phyloP scores from a whole-genome alignment of 192 early-diverging fungal genomes.

The Chytriomyces confervae region DNA sequence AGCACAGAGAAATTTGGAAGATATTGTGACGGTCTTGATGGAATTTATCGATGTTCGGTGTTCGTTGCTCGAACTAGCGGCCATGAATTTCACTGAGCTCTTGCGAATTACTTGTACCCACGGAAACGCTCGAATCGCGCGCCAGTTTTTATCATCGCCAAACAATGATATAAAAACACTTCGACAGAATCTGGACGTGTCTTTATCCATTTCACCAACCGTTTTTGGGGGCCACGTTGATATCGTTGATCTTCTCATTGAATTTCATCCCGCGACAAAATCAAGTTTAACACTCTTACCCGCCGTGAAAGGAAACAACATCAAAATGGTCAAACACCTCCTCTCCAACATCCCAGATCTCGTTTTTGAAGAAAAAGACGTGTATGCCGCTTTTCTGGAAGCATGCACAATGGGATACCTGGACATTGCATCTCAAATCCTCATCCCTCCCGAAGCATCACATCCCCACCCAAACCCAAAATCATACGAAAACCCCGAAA shows the following conservation, averaged over 20 bases:
- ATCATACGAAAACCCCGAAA: background rate
- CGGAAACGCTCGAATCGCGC: background rate
- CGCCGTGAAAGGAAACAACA: background rate
- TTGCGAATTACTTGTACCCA: background rate
- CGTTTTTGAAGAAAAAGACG: background rate
- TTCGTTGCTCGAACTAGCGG: background rate
- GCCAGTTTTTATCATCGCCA: background rate
- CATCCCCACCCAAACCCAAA: background rate
- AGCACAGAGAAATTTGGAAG: background rate
- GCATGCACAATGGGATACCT: constrained; percentile 3
- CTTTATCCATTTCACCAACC: background rate
- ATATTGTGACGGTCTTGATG: background rate
- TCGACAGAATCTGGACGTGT: background rate
- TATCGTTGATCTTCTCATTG: background rate
- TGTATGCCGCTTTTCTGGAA: background rate
- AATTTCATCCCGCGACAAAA: background rate
- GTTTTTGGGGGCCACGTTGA: constrained; percentile 6
- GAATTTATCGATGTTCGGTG: background rate
- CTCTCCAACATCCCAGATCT: background rate
- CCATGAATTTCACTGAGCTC: background rate
- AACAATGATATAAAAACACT: background rate
- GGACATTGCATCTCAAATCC: background rate
- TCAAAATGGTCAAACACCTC: constrained; percentile 8
- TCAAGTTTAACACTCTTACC: background rate
- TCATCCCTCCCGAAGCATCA: background rate